These are phyloP conservation scores for Phialemonium atrogriseum DNA, from an alignment of 2,329 filamentous ascomycete species.

Conservation along the genomic window DNA sequence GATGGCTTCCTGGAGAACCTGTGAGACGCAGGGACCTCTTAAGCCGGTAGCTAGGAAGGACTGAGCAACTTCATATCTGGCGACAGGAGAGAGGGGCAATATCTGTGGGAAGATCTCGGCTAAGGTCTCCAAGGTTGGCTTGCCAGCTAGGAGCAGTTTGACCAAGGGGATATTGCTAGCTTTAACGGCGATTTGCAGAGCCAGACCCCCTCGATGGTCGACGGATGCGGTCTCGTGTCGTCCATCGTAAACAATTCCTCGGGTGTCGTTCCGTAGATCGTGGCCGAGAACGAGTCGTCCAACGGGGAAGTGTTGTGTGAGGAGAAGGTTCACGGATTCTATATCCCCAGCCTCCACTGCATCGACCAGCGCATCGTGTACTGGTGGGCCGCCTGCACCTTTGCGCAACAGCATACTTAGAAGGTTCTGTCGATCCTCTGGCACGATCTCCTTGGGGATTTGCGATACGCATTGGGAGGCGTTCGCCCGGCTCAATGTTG, in stretches of 20 bases:
- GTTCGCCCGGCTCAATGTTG: conserved; percentile 30
- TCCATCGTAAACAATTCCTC: conserved; percentile 25
- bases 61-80: conserved; percentile 40
- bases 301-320: conserved; percentile 38
- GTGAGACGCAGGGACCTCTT: conserved; percentile 35
- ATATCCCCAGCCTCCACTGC: conserved; percentile 39
- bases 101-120: conserved; percentile 40
- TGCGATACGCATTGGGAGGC: conserved; percentile 42
- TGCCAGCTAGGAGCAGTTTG: conserved; percentile 34
- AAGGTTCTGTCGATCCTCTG: conserved; percentile 35
- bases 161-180: conserved; percentile 35
- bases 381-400: conserved; percentile 36
- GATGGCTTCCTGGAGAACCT: conserved; percentile 44
- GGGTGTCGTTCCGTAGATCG: conserved; percentile 19
- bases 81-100: conserved; percentile 29
- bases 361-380: conserved; percentile 43
- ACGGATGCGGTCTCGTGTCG: conserved; percentile 43
- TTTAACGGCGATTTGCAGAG: conserved; percentile 39
- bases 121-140: conserved; percentile 38
- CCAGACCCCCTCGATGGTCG: conserved; percentile 42
- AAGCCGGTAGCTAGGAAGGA: conserved; percentile 41
- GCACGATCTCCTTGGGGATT: conserved; percentile 36
- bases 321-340: conserved; percentile 37
- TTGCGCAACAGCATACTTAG: conserved; percentile 38
- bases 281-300: conserved; percentile 17